Evolutionary conservation across 257 asterid species (phyloP), one percentile per base, ranked within the genome.

Genomic region (Nyctanthes arbortristis): DNA sequence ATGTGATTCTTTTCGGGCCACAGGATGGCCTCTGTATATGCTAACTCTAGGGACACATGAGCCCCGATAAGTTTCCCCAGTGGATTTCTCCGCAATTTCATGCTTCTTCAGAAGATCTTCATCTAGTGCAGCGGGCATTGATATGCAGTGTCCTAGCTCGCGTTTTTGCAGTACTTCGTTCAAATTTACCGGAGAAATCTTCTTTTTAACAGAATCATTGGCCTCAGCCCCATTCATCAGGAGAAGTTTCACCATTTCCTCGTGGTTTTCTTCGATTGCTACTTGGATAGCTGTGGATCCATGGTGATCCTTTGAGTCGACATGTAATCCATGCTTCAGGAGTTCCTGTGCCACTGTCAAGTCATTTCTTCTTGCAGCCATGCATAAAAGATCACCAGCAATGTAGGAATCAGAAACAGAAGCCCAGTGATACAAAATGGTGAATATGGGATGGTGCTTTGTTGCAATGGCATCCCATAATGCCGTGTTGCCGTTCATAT

Each of bases 381-480:
- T 78, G 88, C 96, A 91, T 34, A 93, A 76, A 30, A 93, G 97
- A 64, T 91, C 96, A 9, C 96, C 99, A 0, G 92, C 90, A 2
- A 91, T 56, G 57, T 79, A 77, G 62, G 91, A 92, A 58, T 93
- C 91, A 0, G 99, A 87, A 43, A 91, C 69, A 54, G 90, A 89
- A 5, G 96, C 94, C 97, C 96, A 90, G 27, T 84, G 92, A 87
- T 87, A 89, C 14, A 93, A 66, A 30, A 89, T 88, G 65, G 77
- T 80, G 84, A 93, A 93, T 63, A 84, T 76, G 7, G 97, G 82
- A 61, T 91, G 89, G 61, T 89, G 85, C 58, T 84, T 90, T n/a
- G 82, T 77, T 31, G 87, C 63, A 73, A 93, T 68, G 7, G 96
- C 96, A 13, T 91, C 89, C 99, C 97, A 93, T 59, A 93, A 9